Evolutionary conservation across 2,329 filamentous ascomycete genomes (phyloP), one percentile per base, ranked within the genome.

Genomic region (Fusarium humuli): DNA sequence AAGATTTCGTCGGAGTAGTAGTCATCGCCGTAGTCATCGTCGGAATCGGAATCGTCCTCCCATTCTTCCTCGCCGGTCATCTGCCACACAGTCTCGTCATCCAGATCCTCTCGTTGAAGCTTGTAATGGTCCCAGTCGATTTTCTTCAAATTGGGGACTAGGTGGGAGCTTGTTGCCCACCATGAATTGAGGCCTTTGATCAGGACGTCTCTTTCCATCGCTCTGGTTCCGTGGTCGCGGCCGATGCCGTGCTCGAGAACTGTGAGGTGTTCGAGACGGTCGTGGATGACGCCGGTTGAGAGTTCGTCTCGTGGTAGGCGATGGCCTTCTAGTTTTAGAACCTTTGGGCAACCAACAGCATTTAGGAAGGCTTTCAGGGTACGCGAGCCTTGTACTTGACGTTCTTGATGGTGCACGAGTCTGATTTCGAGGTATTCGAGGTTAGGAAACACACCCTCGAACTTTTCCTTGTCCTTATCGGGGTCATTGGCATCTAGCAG

Each of bases 51-150:
- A 5, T 69, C 66, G 16, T 69, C 67, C 25, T 70, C 67, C 67
- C 67, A 69, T 9, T 70, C 57, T 0, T 69, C 67, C 27, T 69
- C 67, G 3, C 63, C 62, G 23, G 55, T 22, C 16, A 69, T 48
- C 7, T 27, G 37, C 67, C 67, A 69, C 6, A 69, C 48, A 22
- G 57, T 57, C 10, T 55, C 67, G 1, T 70, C 48, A 9, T 69
- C 67, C 0, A 69, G 58, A 13, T 67, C 34, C 23, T 67, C 18
- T 6, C 67, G 48, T n/a, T 61, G 47, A n/a, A 69, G 70, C 8
- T 45, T 53, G 41, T 70, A 70, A 41, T 68, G 62, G 14, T 70
- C 67, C 57, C 67, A 64, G 20, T 70, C 67, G 12, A 70, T 56
- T 18, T 46, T 68, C 20, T 25, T n/a, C 2, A 70, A 37, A 16